A percentile compares a stretch with the other conserved stretches of the same genome.
phyloP scores from a whole-genome alignment of 371 early-diverging fungal species.

The Gilbertella persicaria region DNA sequence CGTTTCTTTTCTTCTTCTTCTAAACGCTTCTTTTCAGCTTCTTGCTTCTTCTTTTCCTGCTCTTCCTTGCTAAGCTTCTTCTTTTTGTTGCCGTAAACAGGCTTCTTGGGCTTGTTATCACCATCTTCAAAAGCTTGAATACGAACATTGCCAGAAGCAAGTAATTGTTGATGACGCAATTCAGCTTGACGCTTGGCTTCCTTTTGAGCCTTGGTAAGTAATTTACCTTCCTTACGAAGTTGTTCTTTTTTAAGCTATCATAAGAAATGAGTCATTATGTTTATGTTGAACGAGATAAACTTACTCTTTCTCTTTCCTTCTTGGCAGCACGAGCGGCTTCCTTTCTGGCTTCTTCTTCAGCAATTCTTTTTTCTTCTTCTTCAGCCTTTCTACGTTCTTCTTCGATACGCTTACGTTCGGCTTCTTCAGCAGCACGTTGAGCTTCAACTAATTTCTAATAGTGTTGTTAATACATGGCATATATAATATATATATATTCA shows the following conservation, averaged over 20 bases:
- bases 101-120: slow-evolving; percentile 44
- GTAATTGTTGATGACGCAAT: slow-evolving; percentile 76
- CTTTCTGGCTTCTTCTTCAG: slow-evolving; percentile 45
- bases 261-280: background rate
- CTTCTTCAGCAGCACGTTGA: slow-evolving; percentile 56
- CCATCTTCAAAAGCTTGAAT: slow-evolving; percentile 71
- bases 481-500: no score
- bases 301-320: slow-evolving; percentile 45
- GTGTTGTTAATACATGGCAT: no score
- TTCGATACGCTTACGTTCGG: slow-evolving; percentile 37
- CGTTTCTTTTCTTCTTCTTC: slow-evolving; percentile 53
- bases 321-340: slow-evolving; percentile 51
- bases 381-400: slow-evolving; percentile 45
- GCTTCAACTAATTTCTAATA: slow-evolving; percentile 53
- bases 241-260: slow-evolving; percentile 81
- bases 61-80: slow-evolving; percentile 56
- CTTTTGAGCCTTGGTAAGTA: slow-evolving; percentile 92
- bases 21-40: slow-evolving; percentile 42
- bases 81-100: slow-evolving; percentile 51
- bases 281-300: background rate
- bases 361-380: slow-evolving; percentile 44
- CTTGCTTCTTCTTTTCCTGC: slow-evolving; percentile 36
- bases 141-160: slow-evolving; percentile 75
- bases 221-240: slow-evolving; percentile 89
- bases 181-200: slow-evolving; percentile 77